These are phyloP conservation scores for Nepenthes mirabilis DNA, from an alignment of 148 eudicot species.

Conservation along the genomic window DNA sequence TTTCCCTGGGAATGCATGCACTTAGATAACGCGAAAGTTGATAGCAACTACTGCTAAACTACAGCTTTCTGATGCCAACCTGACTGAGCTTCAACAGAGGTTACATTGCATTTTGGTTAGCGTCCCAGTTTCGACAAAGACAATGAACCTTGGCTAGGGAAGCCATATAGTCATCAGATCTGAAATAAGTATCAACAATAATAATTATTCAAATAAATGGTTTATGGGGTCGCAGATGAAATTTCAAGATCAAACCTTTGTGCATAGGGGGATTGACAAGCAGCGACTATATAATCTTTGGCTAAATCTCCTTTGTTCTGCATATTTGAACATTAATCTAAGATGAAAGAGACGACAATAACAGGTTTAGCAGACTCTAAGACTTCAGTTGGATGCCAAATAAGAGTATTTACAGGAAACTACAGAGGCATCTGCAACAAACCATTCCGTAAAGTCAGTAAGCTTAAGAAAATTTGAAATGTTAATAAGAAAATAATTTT, in stretches of 20 bases:
- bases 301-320: slow-evolving; percentile 56
- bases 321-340: slow-evolving; percentile 1
- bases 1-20: too few species aligned
- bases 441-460: too few species aligned
- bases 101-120: not conserved
- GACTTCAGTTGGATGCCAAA: not conserved
- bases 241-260: slow-evolving; percentile 32
- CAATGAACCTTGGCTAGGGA: slow-evolving; percentile 77
- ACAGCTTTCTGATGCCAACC: too few species aligned
- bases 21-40: too few species aligned
- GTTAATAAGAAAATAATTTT: too few species aligned
- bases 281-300: slow-evolving; percentile 47
- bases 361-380: not conserved
- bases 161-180: slow-evolving; percentile 96
- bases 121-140: slow-evolving; percentile 57
- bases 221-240: not conserved
- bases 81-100: too few species aligned
- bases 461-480: too few species aligned
- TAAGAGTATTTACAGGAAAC: not conserved
- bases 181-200: slow-evolving; percentile 12
- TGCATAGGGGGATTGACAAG: slow-evolving; percentile 61
- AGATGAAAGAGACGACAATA: not conserved
- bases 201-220: not conserved
- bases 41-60: too few species aligned
- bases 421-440: not conserved